Percentiles rank a stretch among this genome's conserved stretches.
These are phyloP conservation scores for Melanogaster broomeanus DNA, from an alignment of 768 basidiomycete species.

Conservation along the genomic window DNA sequence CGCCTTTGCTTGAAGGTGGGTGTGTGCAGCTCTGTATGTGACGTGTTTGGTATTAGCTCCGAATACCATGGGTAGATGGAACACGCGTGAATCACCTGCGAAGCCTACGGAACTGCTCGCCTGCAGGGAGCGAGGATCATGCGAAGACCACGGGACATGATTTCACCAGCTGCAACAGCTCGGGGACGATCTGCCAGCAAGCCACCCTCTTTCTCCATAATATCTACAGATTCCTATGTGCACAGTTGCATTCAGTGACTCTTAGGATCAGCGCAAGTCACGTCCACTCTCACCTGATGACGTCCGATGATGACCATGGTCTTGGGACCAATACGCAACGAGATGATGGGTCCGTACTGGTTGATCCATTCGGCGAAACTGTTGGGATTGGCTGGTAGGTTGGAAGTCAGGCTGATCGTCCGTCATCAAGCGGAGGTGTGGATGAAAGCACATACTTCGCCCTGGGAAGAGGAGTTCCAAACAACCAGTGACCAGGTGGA, in stretches of 20 bases:
- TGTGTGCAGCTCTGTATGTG: constrained; percentile 50
- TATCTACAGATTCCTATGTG: constrained; percentile 55
- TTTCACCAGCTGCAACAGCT: constrained; percentile 59
- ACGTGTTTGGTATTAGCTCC: not conserved
- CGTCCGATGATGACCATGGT: constrained; percentile 35
- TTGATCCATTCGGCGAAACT: constrained; percentile 61
- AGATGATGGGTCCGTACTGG: constrained; percentile 62
- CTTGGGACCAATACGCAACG: constrained; percentile 49
- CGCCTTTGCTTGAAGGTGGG: constrained; percentile 57
- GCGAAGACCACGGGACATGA: constrained; percentile 58
- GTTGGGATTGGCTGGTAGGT: constrained; percentile 29
- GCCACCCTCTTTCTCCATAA: constrained; percentile 69
- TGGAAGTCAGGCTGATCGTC: not conserved
- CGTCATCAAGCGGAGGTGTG: not conserved
- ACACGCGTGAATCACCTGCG: constrained; percentile 41
- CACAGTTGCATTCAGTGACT: not conserved
- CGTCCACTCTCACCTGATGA: constrained; percentile 32
- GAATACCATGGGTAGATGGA: not conserved
- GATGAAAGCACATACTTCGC: constrained; percentile 21
- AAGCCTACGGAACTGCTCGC: constrained; percentile 62
- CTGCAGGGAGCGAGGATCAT: constrained; percentile 55
- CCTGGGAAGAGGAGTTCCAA: constrained; percentile 30
- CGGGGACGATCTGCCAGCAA: constrained; percentile 55
- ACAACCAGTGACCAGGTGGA: constrained; percentile 35
- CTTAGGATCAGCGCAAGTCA: not conserved